Base-by-base conservation (phyloP, 352 stramenopile species). In the Globisporangium viniferum region DNA sequence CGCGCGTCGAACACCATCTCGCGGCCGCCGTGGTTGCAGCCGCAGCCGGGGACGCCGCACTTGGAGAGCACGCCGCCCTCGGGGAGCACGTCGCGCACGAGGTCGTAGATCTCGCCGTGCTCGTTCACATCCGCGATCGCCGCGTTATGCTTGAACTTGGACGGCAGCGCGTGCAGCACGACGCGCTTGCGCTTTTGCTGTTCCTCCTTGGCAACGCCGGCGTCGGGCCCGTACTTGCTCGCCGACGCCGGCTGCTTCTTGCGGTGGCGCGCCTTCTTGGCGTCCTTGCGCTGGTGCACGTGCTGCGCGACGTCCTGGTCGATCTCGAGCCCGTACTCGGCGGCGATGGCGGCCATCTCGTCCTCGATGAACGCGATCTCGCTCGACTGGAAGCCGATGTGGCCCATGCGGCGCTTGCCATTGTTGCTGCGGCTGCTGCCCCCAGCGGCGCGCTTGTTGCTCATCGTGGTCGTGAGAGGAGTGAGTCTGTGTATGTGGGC, bases 351-450 rank as follows among this genome's bases (percentile, higher is more conserved):
- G 1, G 81, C 84, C 80, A 94, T 94, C 66, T 94, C 86, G 55
- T 94, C 86, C 64, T 94, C 86, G 51, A 94, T 94, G 75, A 91
- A 94, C 64, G 84, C 86, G 67, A 94, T 91, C 65, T 94, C 84
- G 62, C 66, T 74, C 20, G 77, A 70, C 69, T 92, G 80, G 72
- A 94, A 91, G 63, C 85, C 85, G 62, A 93, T 71, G 73, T 86
- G 79, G 24, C 84, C 84, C 12, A 81, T 80, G 73, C 91, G 91
- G 69, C 87, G 84, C 80, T 94, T 94, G 36, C 74, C 62, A 14
- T 14, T 57, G 59, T 39, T 20, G 29, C 6, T 59, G 29, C 6
- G 44, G 59, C 59, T 29, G 7, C 33, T 36, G 18, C 6, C 27
- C 2, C 6, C 2, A 9, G 29, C 29, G 27, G 29, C 31, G 54